Percentiles rank a stretch among this genome's conserved stretches.
Evolutionary conservation across 306 rosid species (phyloP).

Genomic region (Malus orientalis): DNA sequence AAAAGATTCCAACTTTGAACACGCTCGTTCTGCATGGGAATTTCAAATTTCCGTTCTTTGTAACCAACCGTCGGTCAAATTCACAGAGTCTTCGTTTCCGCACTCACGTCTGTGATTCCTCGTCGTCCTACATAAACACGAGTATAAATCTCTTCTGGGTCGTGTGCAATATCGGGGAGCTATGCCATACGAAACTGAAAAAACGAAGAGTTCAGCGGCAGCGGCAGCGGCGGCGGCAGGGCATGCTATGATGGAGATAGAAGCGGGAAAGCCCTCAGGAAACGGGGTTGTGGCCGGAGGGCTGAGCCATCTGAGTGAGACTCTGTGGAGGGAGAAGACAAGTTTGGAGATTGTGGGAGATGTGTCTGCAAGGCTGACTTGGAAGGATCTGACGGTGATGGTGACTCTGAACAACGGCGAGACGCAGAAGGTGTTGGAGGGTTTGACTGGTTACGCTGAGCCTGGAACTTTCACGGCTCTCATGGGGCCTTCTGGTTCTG

Average conservation of each 20-base stretch:
- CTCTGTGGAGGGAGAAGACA: conserved; percentile 79
- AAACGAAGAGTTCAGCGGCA: conserved; percentile 6
- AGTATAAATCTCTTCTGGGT: not conserved
- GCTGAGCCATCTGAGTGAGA: conserved; percentile 89
- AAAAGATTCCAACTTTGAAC: not conserved
- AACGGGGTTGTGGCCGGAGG: conserved; percentile 29
- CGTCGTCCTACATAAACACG: not conserved
- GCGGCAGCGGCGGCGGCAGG: not conserved
- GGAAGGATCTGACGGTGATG: conserved; percentile 96
- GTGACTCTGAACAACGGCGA: conserved; percentile 75
- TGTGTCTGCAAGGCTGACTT: conserved; percentile 84
- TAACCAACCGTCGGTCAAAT: conserved; percentile 32
- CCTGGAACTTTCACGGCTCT: conserved; percentile 88
- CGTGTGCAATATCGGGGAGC: not conserved
- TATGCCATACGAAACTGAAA: not conserved
- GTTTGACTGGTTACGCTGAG: conserved; percentile 83
- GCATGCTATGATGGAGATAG: conserved; percentile 59
- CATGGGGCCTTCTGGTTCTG: conserved; percentile 99
- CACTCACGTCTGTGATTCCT: conserved; percentile 38
- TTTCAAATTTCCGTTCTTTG: not conserved
- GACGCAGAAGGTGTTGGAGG: conserved; percentile 76
- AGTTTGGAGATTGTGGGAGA: conserved; percentile 60
- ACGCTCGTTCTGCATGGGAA: conserved; percentile 48
- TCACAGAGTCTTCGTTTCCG: conserved; percentile 46
- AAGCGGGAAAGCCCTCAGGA: conserved; percentile 43